Evolutionary conservation across 768 basidiomycete species (phyloP).

Genomic region (Leccinum imitatum): DNA sequence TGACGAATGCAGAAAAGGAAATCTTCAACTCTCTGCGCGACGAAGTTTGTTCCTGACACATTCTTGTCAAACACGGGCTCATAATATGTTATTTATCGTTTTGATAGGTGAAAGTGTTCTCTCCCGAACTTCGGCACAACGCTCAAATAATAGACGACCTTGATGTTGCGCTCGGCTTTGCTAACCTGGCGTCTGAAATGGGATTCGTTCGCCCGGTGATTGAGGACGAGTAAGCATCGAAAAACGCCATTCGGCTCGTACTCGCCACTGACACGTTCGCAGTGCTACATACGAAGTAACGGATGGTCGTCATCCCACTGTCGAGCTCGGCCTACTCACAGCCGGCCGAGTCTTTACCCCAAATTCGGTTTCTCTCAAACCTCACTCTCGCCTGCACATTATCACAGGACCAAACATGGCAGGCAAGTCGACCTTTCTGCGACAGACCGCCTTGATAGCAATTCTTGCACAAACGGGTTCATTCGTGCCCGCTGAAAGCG

Average conservation of each 20-base stretch:
- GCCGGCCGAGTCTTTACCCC: constrained; percentile 79
- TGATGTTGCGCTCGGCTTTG: constrained; percentile 81
- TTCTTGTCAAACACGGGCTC: constrained; percentile 4
- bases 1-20: constrained; percentile 62
- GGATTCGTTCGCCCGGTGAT: constrained; percentile 72
- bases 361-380: constrained; percentile 69
- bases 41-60: constrained; percentile 45
- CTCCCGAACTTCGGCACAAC: constrained; percentile 63
- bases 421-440: constrained; percentile 89
- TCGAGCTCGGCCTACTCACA: constrained; percentile 81
- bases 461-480: constrained; percentile 92
- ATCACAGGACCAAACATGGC: constrained; percentile 98
- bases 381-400: constrained; percentile 65
- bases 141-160: constrained; percentile 82
- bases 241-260: not conserved
- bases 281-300: constrained; percentile 63
- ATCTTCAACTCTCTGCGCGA: constrained; percentile 69
- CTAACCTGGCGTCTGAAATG: constrained; percentile 75
- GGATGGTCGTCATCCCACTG: constrained; percentile 89
- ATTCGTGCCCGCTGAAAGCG: constrained; percentile 87
- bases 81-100: not conserved
- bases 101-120: constrained; percentile 59
- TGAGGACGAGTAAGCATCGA: constrained; percentile 58
- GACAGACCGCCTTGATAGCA: constrained; percentile 86
- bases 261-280: not conserved